phyloP scores from a whole-genome alignment of 2,329 filamentous ascomycete species.

The Didymella pomorum region DNA sequence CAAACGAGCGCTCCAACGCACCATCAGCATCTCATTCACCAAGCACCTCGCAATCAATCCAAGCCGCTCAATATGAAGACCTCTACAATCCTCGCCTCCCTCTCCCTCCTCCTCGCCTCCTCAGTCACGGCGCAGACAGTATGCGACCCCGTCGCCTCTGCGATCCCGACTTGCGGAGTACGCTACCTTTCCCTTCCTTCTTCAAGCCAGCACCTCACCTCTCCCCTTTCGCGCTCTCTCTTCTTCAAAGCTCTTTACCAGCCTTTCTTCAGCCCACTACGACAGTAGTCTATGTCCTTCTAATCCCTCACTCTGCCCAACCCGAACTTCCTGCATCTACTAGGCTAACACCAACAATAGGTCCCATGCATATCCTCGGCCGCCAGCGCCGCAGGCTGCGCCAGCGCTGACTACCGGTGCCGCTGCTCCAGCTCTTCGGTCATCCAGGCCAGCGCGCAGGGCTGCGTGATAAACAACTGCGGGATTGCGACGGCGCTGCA shows the following conservation, averaged over 20 bases:
- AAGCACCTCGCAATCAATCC: background rate
- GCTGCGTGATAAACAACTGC: constrained; percentile 25
- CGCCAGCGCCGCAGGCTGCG: constrained; percentile 21
- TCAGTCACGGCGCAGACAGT: constrained; percentile 24
- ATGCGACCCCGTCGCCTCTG: constrained; percentile 22
- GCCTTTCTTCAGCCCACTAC: too few species aligned
- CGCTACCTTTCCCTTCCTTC: background rate
- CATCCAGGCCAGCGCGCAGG: constrained; percentile 22
- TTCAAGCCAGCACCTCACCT: background rate
- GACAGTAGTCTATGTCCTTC: too few species aligned
- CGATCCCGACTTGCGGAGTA: constrained; percentile 25
- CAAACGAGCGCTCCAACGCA: background rate
- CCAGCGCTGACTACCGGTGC: constrained; percentile 21
- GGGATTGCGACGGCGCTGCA: constrained; percentile 24
- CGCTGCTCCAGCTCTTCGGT: constrained; percentile 22
- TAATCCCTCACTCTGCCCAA: too few species aligned
- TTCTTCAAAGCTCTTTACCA: too few species aligned
- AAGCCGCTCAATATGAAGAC: constrained; percentile 9
- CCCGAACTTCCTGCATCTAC: too few species aligned
- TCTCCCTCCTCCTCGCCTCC: constrained; percentile 12
- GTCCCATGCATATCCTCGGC: constrained; percentile 23
- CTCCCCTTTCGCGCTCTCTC: background rate
- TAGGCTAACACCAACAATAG: background rate
- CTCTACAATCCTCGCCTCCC: constrained; percentile 8
- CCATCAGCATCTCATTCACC: background rate